A percentile compares a stretch with the other conserved stretches of the same genome.
Conservation (phyloP, 768 basidiomycete genomes). For the Mycena haematopus region DNA sequence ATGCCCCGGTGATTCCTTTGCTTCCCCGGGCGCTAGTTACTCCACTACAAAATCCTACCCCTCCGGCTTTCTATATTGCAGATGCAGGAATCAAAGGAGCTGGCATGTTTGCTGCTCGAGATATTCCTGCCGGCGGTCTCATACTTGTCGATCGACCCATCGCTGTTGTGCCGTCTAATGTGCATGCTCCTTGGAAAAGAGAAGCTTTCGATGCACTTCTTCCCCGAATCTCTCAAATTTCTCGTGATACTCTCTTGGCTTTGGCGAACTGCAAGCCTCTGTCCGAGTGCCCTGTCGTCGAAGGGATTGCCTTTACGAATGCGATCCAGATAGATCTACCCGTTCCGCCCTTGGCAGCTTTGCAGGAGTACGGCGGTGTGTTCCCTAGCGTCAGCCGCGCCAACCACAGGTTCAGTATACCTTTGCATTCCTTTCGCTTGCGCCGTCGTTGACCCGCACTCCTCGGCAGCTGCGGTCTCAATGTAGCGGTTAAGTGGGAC, state of each 20-base stretch:
- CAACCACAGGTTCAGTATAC: conserved; percentile 48
- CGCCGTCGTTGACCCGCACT: not conserved
- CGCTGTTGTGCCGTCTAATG: conserved; percentile 34
- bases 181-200: conserved; percentile 25
- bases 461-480: conserved; percentile 48
- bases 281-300: conserved; percentile 44
- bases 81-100: conserved; percentile 33
- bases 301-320: conserved; percentile 53
- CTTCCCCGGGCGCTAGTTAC: conserved; percentile 4
- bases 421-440: not conserved
- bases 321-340: conserved; percentile 44
- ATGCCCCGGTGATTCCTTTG: conserved; percentile 17
- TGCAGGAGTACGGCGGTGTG: conserved; percentile 47
- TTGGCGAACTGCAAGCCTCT: conserved; percentile 37
- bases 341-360: conserved; percentile 33
- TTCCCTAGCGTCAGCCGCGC: conserved; percentile 49
- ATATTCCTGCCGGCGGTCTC: conserved; percentile 25
- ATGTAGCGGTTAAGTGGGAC: conserved; percentile 52
- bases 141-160: conserved; percentile 38
- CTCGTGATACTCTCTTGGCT: conserved; percentile 32
- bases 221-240: conserved; percentile 27
- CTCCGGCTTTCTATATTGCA: conserved; percentile 18
- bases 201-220: conserved; percentile 34
- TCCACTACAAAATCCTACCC: conserved; percentile 5
- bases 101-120: conserved; percentile 37